Evolutionary conservation across 2,329 filamentous ascomycete genomes (phyloP), one percentile per base, ranked within the genome.

Genomic region (Gremmenia infestans): DNA sequence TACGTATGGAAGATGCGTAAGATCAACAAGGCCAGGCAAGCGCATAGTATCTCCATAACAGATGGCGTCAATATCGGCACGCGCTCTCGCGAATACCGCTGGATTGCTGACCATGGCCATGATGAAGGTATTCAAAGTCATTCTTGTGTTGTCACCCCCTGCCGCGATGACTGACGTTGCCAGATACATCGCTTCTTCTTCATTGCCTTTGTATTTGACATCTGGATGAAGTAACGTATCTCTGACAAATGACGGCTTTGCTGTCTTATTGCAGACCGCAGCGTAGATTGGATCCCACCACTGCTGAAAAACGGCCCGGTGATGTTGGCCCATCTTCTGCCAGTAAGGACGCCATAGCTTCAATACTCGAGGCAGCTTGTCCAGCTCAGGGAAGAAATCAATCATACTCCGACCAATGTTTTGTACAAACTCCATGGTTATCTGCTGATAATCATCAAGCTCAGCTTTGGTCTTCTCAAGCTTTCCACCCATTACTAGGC

Each of bases 1-100:
- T 37, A 80, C 66, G 55, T 76, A 78, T 3, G 62, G 68, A 25
- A 82, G 66, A 0, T 65, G 63, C 0, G 69, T 65, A 7, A 73
- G 68, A 58, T 82, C 79, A 2, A 71, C 67, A 51, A 76, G 73
- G 0, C 62, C 69, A 2, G 79, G 79, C 67, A 61, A 58, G 67
- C 68, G n/a, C 62, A 58, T 19, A 19, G 7, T 15, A 59, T 65
- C 19, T 62, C 62, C 23, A 57, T 58, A 39, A 51, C 59, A 37
- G 63, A 64, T 8, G 81, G 17, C 25, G 48, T 56, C 60, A 15
- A 61, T 36, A 17, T 64, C 63, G 2, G 60, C 55, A 19, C 68
- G 56, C 12, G 65, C 64, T 40, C 61, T 65, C 1, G 58, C 55
- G 17, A 66, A 59, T 15, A 53, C 58, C 1, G 69, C 63, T 3